phyloP scores from a whole-genome alignment of 805 yeast species.

The Priceomyces haplophilus region DNA sequence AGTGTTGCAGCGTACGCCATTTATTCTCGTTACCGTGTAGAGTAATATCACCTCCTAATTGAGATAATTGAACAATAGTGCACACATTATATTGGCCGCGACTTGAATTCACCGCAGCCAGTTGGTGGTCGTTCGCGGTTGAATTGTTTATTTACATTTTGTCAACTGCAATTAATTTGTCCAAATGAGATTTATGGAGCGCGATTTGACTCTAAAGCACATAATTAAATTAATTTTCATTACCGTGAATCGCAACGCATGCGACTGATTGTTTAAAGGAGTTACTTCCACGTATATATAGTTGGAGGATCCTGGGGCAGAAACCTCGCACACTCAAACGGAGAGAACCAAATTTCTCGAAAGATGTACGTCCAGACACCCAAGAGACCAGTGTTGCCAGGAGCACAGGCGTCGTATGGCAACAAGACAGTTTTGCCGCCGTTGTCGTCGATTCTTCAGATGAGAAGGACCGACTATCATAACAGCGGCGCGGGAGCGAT shows the following conservation, averaged over 20 bases:
- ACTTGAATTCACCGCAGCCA: background rate
- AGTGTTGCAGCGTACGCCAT: background rate
- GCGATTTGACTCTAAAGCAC: constrained; percentile 4
- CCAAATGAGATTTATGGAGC: constrained; percentile 4
- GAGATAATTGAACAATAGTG: constrained; percentile 1
- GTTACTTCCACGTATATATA: constrained; percentile 1
- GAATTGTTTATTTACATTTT: constrained; percentile 7
- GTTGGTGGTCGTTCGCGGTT: constrained; percentile 1
- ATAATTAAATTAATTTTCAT: constrained; percentile 4
- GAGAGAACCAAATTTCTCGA: background rate
- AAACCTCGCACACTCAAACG: no score
- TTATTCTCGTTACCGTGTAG: constrained; percentile 2
- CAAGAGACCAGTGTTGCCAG: constrained; percentile 28
- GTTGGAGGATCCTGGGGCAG: background rate
- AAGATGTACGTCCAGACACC: constrained; percentile 32
- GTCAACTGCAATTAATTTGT: constrained; percentile 8
- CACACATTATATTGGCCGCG: constrained; percentile 1
- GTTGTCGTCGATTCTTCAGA: constrained; percentile 30
- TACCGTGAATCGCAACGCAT: constrained; percentile 8
- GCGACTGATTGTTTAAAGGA: background rate
- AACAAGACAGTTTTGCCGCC: constrained; percentile 38
- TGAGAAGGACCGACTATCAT: background rate
- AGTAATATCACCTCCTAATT: constrained; percentile 4
- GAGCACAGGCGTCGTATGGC: constrained; percentile 18
- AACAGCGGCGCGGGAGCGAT: background rate